phyloP scores from a whole-genome alignment of 1,139 yeast genomes.

The Lodderomyces jiufengensis region DNA sequence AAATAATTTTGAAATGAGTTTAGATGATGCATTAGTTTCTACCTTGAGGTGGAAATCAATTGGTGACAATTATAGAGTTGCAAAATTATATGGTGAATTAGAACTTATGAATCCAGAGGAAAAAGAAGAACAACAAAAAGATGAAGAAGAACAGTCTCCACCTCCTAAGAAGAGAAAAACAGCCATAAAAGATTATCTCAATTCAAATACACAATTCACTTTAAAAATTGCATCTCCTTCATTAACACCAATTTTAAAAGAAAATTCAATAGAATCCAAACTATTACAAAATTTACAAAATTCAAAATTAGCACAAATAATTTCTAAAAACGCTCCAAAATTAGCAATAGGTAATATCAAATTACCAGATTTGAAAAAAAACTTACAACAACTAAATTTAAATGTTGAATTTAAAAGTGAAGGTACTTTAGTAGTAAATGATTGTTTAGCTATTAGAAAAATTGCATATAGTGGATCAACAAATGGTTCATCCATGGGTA shows the following conservation, averaged over 20 bases:
- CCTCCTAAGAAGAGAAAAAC: conserved; percentile 17
- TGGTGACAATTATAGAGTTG: conserved; percentile 76
- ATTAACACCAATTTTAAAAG: neutral
- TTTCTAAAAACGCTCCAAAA: conserved; percentile 27
- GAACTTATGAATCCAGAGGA: conserved; percentile 36
- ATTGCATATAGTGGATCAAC: conserved; percentile 37
- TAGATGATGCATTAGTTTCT: conserved; percentile 65
- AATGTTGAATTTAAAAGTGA: conserved; percentile 90
- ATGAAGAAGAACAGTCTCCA: conserved; percentile 7
- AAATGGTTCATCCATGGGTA: conserved; percentile 9
- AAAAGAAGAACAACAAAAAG: conserved; percentile 4
- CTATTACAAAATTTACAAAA: conserved; percentile 10
- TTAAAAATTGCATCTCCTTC: conserved; percentile 21
- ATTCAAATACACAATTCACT: conserved; percentile 35
- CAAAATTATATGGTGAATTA: conserved; percentile 76
- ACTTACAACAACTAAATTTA: conserved; percentile 54
- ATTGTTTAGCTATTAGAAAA: conserved; percentile 70
- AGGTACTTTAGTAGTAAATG: conserved; percentile 86
- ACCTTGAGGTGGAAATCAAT: conserved; percentile 79
- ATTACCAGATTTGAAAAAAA: conserved; percentile 73
- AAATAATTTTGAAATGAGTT: conserved; percentile 66
- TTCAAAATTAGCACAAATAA: conserved; percentile 11
- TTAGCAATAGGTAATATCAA: conserved; percentile 87
- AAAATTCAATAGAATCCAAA: conserved; percentile 5
- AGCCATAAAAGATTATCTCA: conserved; percentile 26